Base-by-base conservation (phyloP, 768 basidiomycete species). In the Fibroporia radiculosa region DNA sequence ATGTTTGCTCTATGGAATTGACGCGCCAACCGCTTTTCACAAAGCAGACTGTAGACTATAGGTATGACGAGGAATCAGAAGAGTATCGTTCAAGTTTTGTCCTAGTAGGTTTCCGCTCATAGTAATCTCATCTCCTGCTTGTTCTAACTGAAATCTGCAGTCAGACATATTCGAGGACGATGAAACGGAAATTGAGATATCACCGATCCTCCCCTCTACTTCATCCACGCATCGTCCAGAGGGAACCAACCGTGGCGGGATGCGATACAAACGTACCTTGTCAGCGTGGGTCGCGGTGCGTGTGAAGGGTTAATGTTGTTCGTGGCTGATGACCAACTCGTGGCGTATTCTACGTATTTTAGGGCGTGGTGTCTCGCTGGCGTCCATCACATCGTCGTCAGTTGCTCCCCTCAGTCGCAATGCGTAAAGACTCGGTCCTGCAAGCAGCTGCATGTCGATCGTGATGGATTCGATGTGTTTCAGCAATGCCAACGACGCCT, bases 151-250 rank as follows among this genome's bases (percentile, higher is more conserved):
- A 25, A 13, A n/a, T 24, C 14, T 14, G 3, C 20, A 56, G 53
- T 54, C 56, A 13, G 56, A 56, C 26, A 56, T 56, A 35, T 52
- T 47, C n/a, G 56, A 56, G 42, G 44, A 36, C 14, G 51, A 54
- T 47, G 52, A 56, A 31, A 45, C 50, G 16, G 55, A 48, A 35
- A 45, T 56, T 35, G 52, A 53, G 37, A 43, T 54, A 35, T 54
- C 52, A 6, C 44, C 49, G 4, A 33, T 45, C 19, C 45, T 51
- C 31, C 52, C 49, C 12, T 35, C 52, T 24, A 36, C 43, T 14
- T 40, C 47, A 18, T 6, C 41, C 5, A 35, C n/a, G n/a, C n/a
- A n/a, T n/a, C n/a, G n/a, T n/a, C n/a, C n/a, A n/a, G n/a, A 38
- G 16, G 13, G 10, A 6, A 8, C 10, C n/a, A 46, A 38, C 42